Conservation (phyloP, 305 asterid genomes). For the Solanum hybrid region DNA sequence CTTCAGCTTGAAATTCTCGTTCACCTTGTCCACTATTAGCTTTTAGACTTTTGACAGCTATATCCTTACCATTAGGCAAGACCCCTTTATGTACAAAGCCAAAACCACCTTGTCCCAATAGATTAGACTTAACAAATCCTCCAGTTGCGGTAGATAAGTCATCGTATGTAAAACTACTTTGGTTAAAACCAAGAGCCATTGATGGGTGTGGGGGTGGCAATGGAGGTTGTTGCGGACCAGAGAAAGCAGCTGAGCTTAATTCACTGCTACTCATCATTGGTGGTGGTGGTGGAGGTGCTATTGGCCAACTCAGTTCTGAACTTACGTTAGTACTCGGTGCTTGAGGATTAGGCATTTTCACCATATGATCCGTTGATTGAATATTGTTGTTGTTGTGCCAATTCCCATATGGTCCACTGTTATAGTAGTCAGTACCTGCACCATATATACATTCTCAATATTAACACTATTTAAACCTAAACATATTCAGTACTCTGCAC, state of each 20-base stretch:
- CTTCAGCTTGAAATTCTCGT: conserved; percentile 69
- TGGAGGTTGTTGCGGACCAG: conserved; percentile 33
- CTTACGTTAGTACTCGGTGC: conserved; percentile 25
- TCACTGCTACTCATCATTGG: conserved; percentile 44
- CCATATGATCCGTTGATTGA: conserved; percentile 14
- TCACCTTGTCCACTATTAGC: conserved; percentile 65
- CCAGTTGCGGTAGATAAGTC: conserved; percentile 44
- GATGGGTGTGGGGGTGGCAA: conserved; percentile 53
- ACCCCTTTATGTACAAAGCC: conserved; percentile 67
- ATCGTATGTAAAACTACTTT: conserved; percentile 49
- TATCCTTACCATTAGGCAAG: conserved; percentile 54
- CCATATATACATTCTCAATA: neutral
- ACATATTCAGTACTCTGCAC: neutral
- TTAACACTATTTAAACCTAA: no score
- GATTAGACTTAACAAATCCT: conserved; percentile 31
- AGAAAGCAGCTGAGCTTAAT: conserved; percentile 36
- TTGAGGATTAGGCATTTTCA: conserved; percentile 23
- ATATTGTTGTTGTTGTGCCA: conserved; percentile 22
- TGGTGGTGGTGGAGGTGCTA: conserved; percentile 55
- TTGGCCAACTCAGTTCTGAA: conserved; percentile 44
- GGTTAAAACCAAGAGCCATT: conserved; percentile 39
- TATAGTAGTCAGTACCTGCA: conserved; percentile 24
- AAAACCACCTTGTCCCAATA: conserved; percentile 67
- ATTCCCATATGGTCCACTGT: conserved; percentile 7
- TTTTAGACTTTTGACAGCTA: conserved; percentile 59